Evolutionary conservation across 2,329 filamentous ascomycete genomes (phyloP).

Genomic region (Aurifilum marmelostoma): DNA sequence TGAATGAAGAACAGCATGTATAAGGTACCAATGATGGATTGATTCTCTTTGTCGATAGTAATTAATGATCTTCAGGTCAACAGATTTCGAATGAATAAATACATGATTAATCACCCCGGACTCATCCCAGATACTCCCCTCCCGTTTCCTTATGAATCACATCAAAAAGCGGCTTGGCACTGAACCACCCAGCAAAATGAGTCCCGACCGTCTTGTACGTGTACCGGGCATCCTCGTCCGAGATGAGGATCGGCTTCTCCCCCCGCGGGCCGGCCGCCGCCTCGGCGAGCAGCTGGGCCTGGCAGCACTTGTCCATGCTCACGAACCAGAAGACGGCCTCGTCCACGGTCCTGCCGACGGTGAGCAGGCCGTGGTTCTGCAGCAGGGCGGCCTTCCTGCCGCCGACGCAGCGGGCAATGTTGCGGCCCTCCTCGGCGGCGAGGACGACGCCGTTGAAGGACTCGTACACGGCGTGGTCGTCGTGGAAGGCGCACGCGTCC

Average conservation of each 20-base stretch:
- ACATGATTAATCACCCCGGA: too few relatives aligned
- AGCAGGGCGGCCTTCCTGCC: conserved; percentile 55
- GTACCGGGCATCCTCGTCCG: conserved; percentile 67
- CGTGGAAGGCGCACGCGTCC: conserved; percentile 64
- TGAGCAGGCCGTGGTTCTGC: conserved; percentile 60
- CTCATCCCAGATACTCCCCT: conserved; percentile 26
- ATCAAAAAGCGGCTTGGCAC: conserved; percentile 72
- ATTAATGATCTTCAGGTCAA: not conserved
- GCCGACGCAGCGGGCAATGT: conserved; percentile 53
- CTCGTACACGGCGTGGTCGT: conserved; percentile 47
- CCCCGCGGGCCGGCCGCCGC: conserved; percentile 65
- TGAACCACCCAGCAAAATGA: conserved; percentile 68
- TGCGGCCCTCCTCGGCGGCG: conserved; percentile 52
- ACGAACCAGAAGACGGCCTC: conserved; percentile 59
- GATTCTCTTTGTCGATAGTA: too few relatives aligned
- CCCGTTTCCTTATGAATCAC: conserved; percentile 40
- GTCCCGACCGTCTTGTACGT: conserved; percentile 69
- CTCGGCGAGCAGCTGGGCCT: conserved; percentile 56
- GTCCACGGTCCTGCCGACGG: conserved; percentile 54
- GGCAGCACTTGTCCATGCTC: conserved; percentile 52
- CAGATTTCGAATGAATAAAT: not conserved
- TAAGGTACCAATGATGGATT: too few relatives aligned
- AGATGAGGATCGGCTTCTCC: conserved; percentile 66
- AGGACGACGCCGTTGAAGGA: conserved; percentile 52
- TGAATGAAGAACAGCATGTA: not conserved